Base-by-base conservation (phyloP, 2,329 filamentous ascomycete species). In the Pseudocercospora fuligena region DNA sequence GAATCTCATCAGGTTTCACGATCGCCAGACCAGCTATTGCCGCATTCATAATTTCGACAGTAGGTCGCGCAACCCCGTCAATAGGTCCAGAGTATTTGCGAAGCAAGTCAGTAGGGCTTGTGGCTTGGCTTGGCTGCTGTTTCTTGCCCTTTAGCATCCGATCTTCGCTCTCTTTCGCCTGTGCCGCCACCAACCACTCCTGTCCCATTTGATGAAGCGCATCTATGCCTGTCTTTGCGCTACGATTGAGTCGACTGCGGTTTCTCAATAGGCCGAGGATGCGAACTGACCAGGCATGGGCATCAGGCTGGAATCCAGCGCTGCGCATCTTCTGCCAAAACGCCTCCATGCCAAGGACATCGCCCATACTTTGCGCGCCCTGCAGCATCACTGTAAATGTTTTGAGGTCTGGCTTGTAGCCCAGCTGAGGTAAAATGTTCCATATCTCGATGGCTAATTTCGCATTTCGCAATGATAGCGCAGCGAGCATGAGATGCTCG, bases 371-470 rank as follows among this genome's bases (percentile, higher is more conserved):
- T 74, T 85, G 86, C 78, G 89, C 92, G 1, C 92, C 92, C 64
- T 87, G 84, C 70, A 95, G 86, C 86, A 95, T 90, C 51, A 87
- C 81, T 46, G 88, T 90, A 86, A 91, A 95, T 0, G 91, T 90
- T 71, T 82, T 85, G 63, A 90, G 73, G 6, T 84, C 88, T 14
- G 91, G 89, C 64, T 80, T 77, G 31, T 90, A 75, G 0, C 85
- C 87, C 60, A 85, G 78, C 51, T 79, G 75, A 14, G 85, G 74
- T 83, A 88, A 86, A 66, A 82, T 77, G 64, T 87, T 86, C 87
- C 87, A 88, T 2, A 87, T 80, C 29, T 84, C 78, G n/a, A 87
- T 80, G 0, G 85, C 84, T 11, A 77, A 74, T 33, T 80, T 71
- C 3, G 80, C 74, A 53, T 79, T 76, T 19, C 76, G 74, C n/a